A percentile compares a stretch with the other conserved stretches of the same genome.
phyloP scores from a whole-genome alignment of 352 stramenopile species.

The Phytophthora agathidicida region DNA sequence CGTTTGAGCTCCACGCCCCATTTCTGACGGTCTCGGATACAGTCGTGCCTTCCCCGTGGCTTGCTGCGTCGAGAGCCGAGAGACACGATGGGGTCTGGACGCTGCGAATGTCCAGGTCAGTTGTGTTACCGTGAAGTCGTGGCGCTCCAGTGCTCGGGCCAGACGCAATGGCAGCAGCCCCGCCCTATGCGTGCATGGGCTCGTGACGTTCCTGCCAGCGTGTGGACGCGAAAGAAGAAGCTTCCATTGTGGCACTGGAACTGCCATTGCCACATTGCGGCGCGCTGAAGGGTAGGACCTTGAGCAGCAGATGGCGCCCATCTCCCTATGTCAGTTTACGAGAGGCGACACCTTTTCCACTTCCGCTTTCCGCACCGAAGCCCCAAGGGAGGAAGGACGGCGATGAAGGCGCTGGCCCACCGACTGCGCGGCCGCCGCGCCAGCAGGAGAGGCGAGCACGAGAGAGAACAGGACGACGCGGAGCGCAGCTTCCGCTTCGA shows the following conservation, averaged over 20 bases:
- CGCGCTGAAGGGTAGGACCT: constrained; percentile 27
- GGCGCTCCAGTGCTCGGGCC: constrained; percentile 3
- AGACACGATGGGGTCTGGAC: constrained; percentile 6
- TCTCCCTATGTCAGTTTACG: constrained; percentile 18
- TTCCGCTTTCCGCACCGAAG: background rate
- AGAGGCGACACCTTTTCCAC: constrained; percentile 6
- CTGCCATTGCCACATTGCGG: constrained; percentile 29
- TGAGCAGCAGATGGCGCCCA: constrained; percentile 8
- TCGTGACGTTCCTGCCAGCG: background rate
- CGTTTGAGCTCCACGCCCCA: constrained; percentile 18
- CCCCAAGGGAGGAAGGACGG: too few species aligned
- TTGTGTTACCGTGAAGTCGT: constrained; percentile 6
- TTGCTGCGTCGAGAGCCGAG: background rate
- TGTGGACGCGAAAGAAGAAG: constrained; percentile 35
- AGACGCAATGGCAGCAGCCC: background rate
- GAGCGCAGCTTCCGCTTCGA: constrained; percentile 25
- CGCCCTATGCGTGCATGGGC: background rate
- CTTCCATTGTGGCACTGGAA: background rate
- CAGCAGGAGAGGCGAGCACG: constrained; percentile 18
- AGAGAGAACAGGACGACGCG: constrained; percentile 19
- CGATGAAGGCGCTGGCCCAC: constrained; percentile 49
- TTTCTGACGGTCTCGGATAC: constrained; percentile 27
- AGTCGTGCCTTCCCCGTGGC: too few species aligned
- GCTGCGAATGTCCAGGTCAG: background rate
- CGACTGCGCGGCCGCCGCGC: constrained; percentile 30